A percentile compares a stretch with the other conserved stretches of the same genome.
phyloP scores from a whole-genome alignment of 2,329 filamentous ascomycete genomes.

The Akanthomyces lecanii region DNA sequence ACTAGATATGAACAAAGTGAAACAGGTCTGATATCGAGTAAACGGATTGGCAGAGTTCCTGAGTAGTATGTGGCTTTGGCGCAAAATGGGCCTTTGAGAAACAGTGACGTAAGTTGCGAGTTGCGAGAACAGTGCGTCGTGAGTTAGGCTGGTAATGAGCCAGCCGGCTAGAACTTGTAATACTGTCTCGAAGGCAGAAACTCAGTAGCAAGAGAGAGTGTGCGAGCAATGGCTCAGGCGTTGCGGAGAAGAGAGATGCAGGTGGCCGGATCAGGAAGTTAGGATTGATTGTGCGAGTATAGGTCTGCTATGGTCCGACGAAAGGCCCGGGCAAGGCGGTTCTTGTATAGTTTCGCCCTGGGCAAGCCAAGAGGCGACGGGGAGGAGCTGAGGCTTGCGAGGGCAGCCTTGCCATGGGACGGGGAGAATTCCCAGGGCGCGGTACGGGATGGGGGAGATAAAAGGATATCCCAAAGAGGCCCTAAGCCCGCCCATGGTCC shows the following conservation, averaged over 20 bases:
- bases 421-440: background rate
- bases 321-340: background rate
- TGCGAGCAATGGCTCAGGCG: constrained; percentile 3
- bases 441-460: background rate
- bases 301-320: background rate
- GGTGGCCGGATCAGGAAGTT: constrained; percentile 10
- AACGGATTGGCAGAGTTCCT: background rate
- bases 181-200: background rate
- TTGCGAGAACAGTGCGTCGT: constrained; percentile 2
- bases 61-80: background rate
- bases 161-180: constrained; percentile 1
- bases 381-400: constrained; percentile 1
- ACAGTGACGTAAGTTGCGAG: constrained; percentile 4
- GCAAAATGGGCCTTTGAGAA: constrained; percentile 1
- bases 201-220: background rate
- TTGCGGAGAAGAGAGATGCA: constrained; percentile 8
- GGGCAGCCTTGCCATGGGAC: constrained; percentile 2
- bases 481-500: constrained; percentile 6
- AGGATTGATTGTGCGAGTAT: constrained; percentile 9
- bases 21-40: constrained; percentile 4
- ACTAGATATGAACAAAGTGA: background rate
- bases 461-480: constrained; percentile 13
- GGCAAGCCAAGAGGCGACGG: background rate
- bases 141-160: background rate
- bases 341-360: constrained; percentile 4